Evolutionary conservation across 768 basidiomycete species (phyloP), one percentile per base, ranked within the genome.

Genomic region (Brasilioporus rufonigricans): DNA sequence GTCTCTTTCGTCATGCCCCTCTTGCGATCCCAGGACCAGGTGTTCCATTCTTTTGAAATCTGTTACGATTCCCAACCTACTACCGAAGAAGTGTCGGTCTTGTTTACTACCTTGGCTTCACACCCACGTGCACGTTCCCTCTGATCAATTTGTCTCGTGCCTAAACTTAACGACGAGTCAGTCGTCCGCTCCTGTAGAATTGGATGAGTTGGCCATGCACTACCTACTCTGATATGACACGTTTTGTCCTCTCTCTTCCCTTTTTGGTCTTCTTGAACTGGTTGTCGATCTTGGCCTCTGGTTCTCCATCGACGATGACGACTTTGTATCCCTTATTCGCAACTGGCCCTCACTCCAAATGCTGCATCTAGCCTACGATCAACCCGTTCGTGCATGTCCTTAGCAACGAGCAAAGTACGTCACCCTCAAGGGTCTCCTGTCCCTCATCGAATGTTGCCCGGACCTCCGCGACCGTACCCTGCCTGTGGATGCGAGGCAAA

Each of bases 231-330:
- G 29, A 2, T 33, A 39, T 13, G 44, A 53, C 26, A 31, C 31
- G 2, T 31, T 48, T 19, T 39, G 33, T 27, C 45, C 50, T 4
- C 51, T 59, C 21, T 23, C 26, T 23, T 33, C 46, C 32, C 19
- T 58, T 1, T 11, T 2, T 32, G 40, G 16, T 18, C 51, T 59
- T 14, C 26, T 23, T 18, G 9, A 13, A 18, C 36, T 52, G 2
- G 27, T 8, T 0, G 1, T 59, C 13, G 23, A 59, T n/a, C n/a
- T 44, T 11, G 29, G 50, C n/a, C 13, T 3, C 16, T 58, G 49
- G 50, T 24, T 53, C n/a, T 46, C 51, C 4, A 29, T 59, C 14
- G 44, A 59, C 26, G 52, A 60, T 1, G 45, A 48, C 19, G 40
- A 44, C 9, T 31, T 55, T 23, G 10, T 21, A 16, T 39, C 45